Evolutionary conservation across 129 eudicot genomes (phyloP).

Genomic region (Apium graveolens): DNA sequence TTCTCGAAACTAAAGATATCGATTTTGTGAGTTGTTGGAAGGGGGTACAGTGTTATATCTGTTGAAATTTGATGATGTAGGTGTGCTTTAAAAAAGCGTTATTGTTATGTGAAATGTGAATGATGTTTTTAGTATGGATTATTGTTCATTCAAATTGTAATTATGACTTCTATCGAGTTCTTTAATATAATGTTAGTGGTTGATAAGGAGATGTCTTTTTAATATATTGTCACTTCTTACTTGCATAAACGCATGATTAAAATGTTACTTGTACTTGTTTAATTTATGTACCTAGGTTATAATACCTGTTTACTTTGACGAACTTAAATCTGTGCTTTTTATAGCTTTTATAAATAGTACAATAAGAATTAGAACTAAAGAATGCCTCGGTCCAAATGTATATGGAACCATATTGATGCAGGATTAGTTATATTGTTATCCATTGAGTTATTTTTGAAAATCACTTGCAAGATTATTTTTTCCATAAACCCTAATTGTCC

Average conservation of each 20-base stretch:
- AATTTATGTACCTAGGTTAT: no score
- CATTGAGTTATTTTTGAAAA: no score
- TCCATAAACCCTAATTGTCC: no score
- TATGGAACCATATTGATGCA: not conserved
- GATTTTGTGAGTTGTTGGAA: not conserved
- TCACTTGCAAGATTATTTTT: no score
- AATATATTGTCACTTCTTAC: not conserved
- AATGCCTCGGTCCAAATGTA: not conserved
- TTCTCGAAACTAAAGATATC: not conserved
- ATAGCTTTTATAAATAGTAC: not conserved
- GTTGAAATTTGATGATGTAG: not conserved
- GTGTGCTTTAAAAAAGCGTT: not conserved
- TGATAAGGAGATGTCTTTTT: no score
- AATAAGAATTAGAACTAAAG: not conserved
- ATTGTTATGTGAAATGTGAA: not conserved
- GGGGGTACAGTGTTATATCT: not conserved
- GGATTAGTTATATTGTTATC: no score
- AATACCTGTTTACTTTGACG: not conserved
- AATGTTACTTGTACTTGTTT: no score
- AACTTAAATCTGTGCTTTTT: constrained; percentile 14
- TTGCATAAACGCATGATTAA: no score
- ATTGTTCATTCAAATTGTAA: no score
- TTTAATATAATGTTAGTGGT: not conserved
- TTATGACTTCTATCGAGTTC: not conserved
- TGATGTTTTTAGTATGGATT: not conserved